Evolutionary conservation across 78 protist genomes (phyloP).

Genomic region (Dictyostelium firmibasis): DNA sequence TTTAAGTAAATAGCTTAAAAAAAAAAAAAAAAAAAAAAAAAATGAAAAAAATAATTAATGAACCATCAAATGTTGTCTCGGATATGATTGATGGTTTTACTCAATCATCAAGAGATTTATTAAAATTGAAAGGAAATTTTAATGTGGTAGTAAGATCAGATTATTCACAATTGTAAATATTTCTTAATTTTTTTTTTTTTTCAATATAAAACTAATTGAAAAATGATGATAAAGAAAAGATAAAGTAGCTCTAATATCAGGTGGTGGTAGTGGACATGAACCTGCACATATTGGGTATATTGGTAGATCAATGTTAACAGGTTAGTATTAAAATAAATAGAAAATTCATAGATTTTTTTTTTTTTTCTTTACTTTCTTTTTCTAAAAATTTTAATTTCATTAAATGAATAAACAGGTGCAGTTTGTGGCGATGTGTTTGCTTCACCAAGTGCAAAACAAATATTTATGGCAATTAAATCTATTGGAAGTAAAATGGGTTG

Average conservation of each 20-base stretch:
- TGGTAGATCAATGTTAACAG: constrained; percentile 79
- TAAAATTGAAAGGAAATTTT: neutral
- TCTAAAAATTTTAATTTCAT: too few species aligned
- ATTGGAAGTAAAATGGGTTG: constrained; percentile 42
- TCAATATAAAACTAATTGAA: too few species aligned
- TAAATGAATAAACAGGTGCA: constrained; percentile 37
- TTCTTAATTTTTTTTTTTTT: neutral
- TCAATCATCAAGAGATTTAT: neutral
- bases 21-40: neutral
- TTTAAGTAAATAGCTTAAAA: too few species aligned
- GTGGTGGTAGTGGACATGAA: constrained; percentile 91
- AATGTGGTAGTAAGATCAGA: constrained; percentile 47
- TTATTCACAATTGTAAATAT: neutral
- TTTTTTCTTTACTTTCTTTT: too few species aligned
- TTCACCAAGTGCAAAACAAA: constrained; percentile 36
- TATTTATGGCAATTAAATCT: constrained; percentile 76
- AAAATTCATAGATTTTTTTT: too few species aligned
- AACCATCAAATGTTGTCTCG: constrained; percentile 30
- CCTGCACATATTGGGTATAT: constrained; percentile 86
- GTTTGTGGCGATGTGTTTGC: constrained; percentile 85
- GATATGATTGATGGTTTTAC: constrained; percentile 51
- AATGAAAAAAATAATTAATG: constrained; percentile 81
- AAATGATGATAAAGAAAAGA: neutral
- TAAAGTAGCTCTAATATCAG: constrained; percentile 38
- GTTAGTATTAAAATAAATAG: neutral